A percentile compares a stretch with the other conserved stretches of the same genome.
Evolutionary conservation across 176 grass and related monocot genomes (phyloP).

Genomic region (Stipa capillata): DNA sequence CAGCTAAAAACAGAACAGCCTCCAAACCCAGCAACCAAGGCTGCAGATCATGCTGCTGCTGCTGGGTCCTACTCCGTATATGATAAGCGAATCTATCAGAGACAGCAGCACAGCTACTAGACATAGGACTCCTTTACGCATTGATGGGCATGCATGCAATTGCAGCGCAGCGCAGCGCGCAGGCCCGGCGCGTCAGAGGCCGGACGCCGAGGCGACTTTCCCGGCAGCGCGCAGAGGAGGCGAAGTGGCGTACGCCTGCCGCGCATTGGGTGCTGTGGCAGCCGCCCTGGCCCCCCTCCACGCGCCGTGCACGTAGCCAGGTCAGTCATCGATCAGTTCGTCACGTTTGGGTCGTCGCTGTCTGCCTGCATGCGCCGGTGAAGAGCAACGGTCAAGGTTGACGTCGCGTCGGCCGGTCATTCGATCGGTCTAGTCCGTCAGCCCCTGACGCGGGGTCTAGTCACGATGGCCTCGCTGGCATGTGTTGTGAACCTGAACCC

Average conservation of each 20-base stretch:
- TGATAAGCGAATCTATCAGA: not conserved
- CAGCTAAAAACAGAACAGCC: not conserved
- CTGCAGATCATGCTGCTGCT: not conserved
- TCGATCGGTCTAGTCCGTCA: not conserved
- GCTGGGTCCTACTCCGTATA: not conserved
- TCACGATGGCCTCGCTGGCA: not conserved
- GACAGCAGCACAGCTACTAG: not conserved
- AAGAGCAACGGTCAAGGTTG: not conserved
- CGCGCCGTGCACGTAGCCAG: too few species aligned
- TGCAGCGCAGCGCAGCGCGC: not conserved
- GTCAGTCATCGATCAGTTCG: too few species aligned
- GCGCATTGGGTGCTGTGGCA: not conserved
- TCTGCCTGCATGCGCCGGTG: not conserved
- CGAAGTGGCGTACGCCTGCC: not conserved
- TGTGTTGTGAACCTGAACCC: not conserved
- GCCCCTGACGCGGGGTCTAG: not conserved
- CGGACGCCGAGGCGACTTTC: constrained; percentile 2
- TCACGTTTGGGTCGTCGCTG: not conserved
- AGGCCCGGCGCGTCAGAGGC: too few species aligned
- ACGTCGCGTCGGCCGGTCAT: not conserved
- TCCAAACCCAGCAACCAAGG: not conserved
- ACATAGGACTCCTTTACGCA: constrained; percentile 40
- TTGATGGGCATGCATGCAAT: not conserved
- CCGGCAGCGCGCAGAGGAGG: not conserved
- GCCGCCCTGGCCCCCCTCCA: not conserved